Percentiles rank a stretch among this genome's conserved stretches.
Conservation (phyloP, 2,329 filamentous ascomycete species). For the Pseudogymnoascus sp. region DNA sequence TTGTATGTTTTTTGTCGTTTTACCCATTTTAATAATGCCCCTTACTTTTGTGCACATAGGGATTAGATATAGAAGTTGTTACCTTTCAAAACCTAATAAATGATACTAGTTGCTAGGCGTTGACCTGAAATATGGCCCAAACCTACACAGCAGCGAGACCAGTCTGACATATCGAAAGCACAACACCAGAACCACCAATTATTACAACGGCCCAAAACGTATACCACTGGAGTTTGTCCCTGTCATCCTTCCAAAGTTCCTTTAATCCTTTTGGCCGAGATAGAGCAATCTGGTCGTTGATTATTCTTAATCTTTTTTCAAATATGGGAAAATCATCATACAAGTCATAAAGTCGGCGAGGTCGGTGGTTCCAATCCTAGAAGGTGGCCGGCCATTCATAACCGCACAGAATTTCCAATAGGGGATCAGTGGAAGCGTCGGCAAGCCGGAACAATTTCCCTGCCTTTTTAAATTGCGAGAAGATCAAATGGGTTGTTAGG, state of each 20-base stretch:
- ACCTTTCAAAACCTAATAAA: no score
- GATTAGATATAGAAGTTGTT: no score
- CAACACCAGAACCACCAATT: not conserved
- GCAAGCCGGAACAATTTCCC: not conserved
- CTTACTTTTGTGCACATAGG: no score
- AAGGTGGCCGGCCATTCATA: not conserved
- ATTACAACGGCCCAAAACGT: not conserved
- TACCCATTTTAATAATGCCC: no score
- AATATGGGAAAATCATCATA: not conserved
- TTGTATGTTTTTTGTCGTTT: no score
- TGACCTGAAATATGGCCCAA: not conserved
- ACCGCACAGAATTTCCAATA: not conserved
- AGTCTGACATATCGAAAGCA: not conserved
- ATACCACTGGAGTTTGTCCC: not conserved
- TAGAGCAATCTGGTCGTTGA: not conserved
- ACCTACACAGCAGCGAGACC: not conserved
- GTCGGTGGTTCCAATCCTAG: not conserved
- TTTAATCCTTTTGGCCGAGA: not conserved
- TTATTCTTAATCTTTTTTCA: not conserved
- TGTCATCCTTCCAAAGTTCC: not conserved
- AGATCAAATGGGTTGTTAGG: not conserved
- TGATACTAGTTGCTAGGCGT: not conserved
- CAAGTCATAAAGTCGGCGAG: not conserved
- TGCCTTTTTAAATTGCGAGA: not conserved
- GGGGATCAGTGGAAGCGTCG: not conserved